These are phyloP conservation scores for Backusella luteola DNA, from an alignment of 192 early-diverging fungal genomes.

Conservation along the genomic window DNA sequence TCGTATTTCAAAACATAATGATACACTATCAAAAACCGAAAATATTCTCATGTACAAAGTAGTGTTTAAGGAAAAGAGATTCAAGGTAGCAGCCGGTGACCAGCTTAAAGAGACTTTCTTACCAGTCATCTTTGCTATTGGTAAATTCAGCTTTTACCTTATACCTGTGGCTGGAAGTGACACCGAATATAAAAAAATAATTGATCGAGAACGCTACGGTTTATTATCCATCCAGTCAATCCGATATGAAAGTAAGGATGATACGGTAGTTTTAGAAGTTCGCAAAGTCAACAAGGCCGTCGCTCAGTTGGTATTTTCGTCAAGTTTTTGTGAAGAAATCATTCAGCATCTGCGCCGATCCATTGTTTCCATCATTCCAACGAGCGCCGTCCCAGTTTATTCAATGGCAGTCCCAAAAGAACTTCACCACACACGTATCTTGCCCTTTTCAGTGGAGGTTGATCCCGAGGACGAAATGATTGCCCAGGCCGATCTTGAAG, in stretches of 20 bases:
- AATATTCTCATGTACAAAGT: conserved; percentile 29
- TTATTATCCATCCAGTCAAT: conserved; percentile 25
- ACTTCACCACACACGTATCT: background rate
- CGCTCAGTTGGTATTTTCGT: conserved; percentile 14
- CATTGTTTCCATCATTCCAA: conserved; percentile 15
- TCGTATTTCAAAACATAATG: conserved; percentile 26
- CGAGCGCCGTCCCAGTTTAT: background rate
- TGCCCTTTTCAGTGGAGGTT: background rate
- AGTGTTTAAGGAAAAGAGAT: conserved; percentile 10
- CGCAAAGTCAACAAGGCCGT: background rate
- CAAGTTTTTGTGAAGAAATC: conserved; percentile 22
- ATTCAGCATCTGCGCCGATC: conserved; percentile 26
- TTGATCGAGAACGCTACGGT: conserved; percentile 30
- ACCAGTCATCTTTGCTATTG: conserved; percentile 25
- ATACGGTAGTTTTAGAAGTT: conserved; percentile 19
- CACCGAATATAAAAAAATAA: conserved; percentile 10
- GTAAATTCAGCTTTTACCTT: conserved; percentile 31
- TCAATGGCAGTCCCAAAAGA: background rate
- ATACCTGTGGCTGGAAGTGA: conserved; percentile 1
- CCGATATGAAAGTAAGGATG: conserved; percentile 20
- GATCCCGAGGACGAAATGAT: background rate
- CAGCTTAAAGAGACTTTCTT: conserved; percentile 18
- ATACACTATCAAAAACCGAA: conserved; percentile 11
- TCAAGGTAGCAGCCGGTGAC: background rate
- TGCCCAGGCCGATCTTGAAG: background rate